A percentile compares a stretch with the other conserved stretches of the same genome.
Evolutionary conservation across 1,139 yeast species (phyloP).

Genomic region (Protomyces inundatus): DNA sequence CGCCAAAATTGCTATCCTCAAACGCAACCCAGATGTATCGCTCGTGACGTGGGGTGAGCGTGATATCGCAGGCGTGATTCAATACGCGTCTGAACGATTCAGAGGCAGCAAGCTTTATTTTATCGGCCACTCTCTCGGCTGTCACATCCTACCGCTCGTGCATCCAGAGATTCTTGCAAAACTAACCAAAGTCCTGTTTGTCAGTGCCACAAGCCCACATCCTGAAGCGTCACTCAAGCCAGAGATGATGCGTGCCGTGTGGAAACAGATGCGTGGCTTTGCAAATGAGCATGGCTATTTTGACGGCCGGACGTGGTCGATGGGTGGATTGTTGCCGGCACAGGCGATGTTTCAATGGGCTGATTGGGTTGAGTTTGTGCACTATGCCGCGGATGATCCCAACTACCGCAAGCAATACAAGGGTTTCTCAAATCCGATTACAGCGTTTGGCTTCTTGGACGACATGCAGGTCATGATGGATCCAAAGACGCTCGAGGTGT

Average conservation of each 20-base stretch:
- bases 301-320: not conserved
- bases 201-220: not conserved
- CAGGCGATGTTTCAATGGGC: not conserved
- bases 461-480: not conserved
- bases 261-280: not conserved
- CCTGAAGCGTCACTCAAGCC: not conserved
- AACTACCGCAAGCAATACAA: not conserved
- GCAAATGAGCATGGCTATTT: not conserved
- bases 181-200: not conserved
- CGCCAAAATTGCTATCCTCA: not conserved
- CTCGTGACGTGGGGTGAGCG: not conserved
- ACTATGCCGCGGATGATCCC: not conserved
- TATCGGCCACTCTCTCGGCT: constrained; percentile 1
- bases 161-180: not conserved
- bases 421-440: not conserved
- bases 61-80: not conserved
- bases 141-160: not conserved
- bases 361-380: not conserved
- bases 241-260: not conserved
- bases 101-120: not conserved
- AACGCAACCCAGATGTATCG: not conserved
- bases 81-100: not conserved
- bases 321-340: not conserved
- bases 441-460: not conserved
- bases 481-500: not conserved